These are phyloP conservation scores for Aspergillus tamarii DNA, from an alignment of 2,329 filamentous ascomycete genomes.

Conservation along the genomic window DNA sequence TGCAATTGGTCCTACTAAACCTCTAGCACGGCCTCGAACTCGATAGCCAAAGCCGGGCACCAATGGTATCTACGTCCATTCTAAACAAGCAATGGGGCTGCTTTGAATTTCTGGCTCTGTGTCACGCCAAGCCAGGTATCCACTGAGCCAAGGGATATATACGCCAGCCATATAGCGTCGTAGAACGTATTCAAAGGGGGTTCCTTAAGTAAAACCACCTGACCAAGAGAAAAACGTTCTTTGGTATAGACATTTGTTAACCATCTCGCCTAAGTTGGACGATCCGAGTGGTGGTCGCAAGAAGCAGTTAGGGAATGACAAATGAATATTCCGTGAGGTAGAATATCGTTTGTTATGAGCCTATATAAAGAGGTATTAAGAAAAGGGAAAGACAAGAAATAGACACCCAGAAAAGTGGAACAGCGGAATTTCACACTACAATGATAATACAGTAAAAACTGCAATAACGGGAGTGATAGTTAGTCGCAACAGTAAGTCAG, in stretches of 20 bases:
- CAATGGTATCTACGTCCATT: background rate
- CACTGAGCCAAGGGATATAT: background rate
- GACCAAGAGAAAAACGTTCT: background rate
- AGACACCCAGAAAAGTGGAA: no score
- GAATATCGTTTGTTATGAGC: no score
- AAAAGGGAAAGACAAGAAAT: background rate
- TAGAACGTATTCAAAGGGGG: background rate
- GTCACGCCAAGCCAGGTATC: background rate
- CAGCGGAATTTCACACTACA: no score
- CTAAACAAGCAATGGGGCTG: background rate
- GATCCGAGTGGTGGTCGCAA: background rate
- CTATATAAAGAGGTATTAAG: background rate
- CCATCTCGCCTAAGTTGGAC: no score
- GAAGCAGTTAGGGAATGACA: background rate
- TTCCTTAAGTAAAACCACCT: background rate
- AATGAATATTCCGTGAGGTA: background rate
- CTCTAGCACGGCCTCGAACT: background rate
- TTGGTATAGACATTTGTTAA: background rate
- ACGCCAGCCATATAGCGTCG: no score
- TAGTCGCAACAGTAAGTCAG: no score
- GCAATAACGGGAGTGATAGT: no score
- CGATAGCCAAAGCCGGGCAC: background rate
- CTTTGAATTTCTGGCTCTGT: background rate
- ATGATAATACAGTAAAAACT: no score
- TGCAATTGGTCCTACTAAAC: background rate